A percentile compares a stretch with the other conserved stretches of the same genome.
phyloP scores from a whole-genome alignment of 2,329 filamentous ascomycete genomes.

The Talaromyces piceae region DNA sequence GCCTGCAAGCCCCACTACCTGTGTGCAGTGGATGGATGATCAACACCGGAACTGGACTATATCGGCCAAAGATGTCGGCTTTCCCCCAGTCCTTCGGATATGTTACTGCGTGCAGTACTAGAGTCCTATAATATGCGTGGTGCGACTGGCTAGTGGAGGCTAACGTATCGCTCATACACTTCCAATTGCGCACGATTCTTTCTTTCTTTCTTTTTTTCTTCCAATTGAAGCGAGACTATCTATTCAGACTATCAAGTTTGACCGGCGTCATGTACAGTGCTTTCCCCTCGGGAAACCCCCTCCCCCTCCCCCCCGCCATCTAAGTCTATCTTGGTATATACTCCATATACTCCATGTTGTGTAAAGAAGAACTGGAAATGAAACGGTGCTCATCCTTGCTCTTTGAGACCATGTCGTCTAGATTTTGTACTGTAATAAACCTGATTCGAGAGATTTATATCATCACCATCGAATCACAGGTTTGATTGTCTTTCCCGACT shows the following conservation, averaged over 20 bases:
- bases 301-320: neutral
- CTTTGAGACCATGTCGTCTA: too few species aligned
- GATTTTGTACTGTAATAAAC: too few species aligned
- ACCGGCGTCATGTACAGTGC: neutral
- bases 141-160: too few species aligned
- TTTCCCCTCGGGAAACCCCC: neutral
- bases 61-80: neutral
- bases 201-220: neutral
- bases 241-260: neutral
- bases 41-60: too few species aligned
- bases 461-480: slow-evolving; percentile 13
- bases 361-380: too few species aligned
- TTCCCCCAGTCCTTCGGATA: neutral
- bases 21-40: too few species aligned
- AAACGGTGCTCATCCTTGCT: too few species aligned
- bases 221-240: neutral
- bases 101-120: neutral
- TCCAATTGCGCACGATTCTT: neutral
- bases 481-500: slow-evolving; percentile 22
- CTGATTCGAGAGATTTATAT: too few species aligned
- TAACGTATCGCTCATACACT: too few species aligned
- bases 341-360: too few species aligned
- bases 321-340: too few species aligned
- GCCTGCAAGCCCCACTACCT: neutral
- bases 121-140: too few species aligned